phyloP scores from a whole-genome alignment of 495 filamentous ascomycete species.

The Aspergillus wentii region DNA sequence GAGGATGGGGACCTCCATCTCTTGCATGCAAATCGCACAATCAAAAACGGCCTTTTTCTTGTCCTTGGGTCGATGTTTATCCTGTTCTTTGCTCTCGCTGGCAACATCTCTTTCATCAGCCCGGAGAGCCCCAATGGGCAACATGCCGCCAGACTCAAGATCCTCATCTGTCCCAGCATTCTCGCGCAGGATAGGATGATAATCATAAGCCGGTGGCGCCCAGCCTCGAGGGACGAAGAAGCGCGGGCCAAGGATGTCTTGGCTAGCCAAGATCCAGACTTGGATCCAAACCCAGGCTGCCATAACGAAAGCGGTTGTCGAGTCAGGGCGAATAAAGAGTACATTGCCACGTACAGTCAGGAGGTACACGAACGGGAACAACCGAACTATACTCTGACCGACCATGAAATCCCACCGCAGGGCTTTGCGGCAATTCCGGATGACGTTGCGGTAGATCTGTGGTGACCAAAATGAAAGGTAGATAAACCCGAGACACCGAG shows the following conservation, averaged over 20 bases:
- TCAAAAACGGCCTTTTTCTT: conserved; percentile 66
- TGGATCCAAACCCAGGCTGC: conserved; percentile 91
- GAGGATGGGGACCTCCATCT: conserved; percentile 81
- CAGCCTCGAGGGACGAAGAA: conserved; percentile 68
- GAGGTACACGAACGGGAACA: conserved; percentile 79
- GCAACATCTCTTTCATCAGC: conserved; percentile 38
- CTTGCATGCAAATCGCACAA: conserved; percentile 92
- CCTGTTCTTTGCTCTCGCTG: conserved; percentile 33
- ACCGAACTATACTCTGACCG: conserved; percentile 71
- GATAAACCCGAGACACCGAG: conserved; percentile 58
- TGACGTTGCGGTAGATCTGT: conserved; percentile 84
- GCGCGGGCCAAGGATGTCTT: conserved; percentile 81
- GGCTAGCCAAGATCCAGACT: conserved; percentile 66
- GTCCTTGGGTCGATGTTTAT: conserved; percentile 32
- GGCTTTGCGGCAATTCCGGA: conserved; percentile 86
- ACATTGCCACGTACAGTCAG: conserved; percentile 70
- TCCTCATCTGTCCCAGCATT: conserved; percentile 47
- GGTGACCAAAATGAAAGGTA: conserved; percentile 91
- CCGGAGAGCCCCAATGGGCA: conserved; percentile 64
- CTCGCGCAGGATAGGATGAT: conserved; percentile 87
- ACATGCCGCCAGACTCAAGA: conserved; percentile 60
- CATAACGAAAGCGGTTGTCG: conserved; percentile 54
- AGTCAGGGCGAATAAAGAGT: conserved; percentile 69
- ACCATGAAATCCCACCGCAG: conserved; percentile 83
- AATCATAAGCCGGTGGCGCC: conserved; percentile 85